Evolutionary conservation across 768 basidiomycete genomes (phyloP), one percentile per base, ranked within the genome.

Genomic region (Hydnomerulius pinastri): DNA sequence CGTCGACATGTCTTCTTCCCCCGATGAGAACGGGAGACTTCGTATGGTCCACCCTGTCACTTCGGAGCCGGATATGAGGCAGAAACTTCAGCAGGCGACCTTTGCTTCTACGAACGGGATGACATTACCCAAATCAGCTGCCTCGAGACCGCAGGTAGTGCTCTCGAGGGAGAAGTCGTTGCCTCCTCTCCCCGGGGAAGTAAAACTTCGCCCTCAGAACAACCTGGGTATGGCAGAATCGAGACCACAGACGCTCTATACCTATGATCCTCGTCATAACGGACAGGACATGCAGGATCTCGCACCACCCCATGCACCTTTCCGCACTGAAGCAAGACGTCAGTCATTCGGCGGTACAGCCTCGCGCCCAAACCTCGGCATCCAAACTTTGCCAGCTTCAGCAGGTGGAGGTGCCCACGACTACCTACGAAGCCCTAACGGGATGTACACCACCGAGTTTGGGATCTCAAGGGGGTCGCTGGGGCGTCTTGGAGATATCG

Each of bases 271-370:
- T 51, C 79, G 76, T 29, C 77, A 76, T 38, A 72, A 74, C n/a
- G 74, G 75, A 8, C 60, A 62, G 27, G 65, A 61, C 12, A 63
- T 69, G 0, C 72, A 77, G 38, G 80, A 79, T 50, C 82, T 87
- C 59, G 57, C 77, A 7, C 83, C 82, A 25, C 85, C 86, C 3
- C 77, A 81, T 43, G 79, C 83, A 3, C 77, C 85, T 3, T 90
- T 89, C 76, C 78, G 79, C 36, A 71, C 59, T 15, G 87, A 89
- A 48, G 56, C 59, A 30, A 76, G 90, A 53, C 76, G 90, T 37
- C 90, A 91, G 64, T 92, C 90, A 2, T 91, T 92, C 53, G 74
- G 82, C 33, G 91, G 90, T 15, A 69, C 81, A 18, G 71, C 80
- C 12, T 79, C 83, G 6, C 77, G 77, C 17, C 82, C 87, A 6